Conservation (phyloP, 2,329 filamentous ascomycete genomes). For the Penicillium freii region DNA sequence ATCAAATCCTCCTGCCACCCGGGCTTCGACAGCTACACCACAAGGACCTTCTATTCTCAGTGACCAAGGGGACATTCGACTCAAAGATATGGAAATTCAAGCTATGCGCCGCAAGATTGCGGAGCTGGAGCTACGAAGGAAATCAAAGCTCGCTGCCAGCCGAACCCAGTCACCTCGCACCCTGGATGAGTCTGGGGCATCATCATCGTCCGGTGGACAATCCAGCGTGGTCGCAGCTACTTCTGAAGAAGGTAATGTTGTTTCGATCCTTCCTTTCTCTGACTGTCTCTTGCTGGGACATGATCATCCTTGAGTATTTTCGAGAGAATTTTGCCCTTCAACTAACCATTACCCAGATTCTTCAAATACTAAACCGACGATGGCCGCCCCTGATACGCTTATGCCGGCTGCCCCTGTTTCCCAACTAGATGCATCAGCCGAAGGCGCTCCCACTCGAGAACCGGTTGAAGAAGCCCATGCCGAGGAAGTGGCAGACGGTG, state of each 20-base stretch:
- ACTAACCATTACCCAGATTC: conserved; percentile 39
- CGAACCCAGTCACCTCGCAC: conserved; percentile 37
- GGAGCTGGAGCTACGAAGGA: conserved; percentile 47
- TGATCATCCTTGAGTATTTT: not conserved
- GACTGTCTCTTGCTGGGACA: not conserved
- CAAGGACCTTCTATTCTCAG: conserved; percentile 38
- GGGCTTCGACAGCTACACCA: conserved; percentile 36
- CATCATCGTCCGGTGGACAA: conserved; percentile 20
- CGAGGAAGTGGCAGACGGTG: conserved; percentile 13
- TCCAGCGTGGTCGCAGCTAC: conserved; percentile 3
- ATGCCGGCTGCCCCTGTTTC: not conserved
- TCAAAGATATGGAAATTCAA: conserved; percentile 50
- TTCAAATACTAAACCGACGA: conserved; percentile 32
- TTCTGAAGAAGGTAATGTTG: conserved; percentile 12
- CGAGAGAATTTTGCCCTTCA: conserved; percentile 20
- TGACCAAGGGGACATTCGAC: conserved; percentile 46
- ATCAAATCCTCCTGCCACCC: conserved; percentile 40
- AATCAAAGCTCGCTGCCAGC: conserved; percentile 41
- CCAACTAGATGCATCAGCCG: not conserved
- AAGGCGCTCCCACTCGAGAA: not conserved
- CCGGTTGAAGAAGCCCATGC: conserved; percentile 8
- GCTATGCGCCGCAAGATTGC: conserved; percentile 51
- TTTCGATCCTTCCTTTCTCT: not conserved
- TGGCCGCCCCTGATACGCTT: not conserved
- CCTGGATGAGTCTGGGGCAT: conserved; percentile 23